Conservation (phyloP, 1,284 basidiomycete genomes). For the Hymenochaete sp. region DNA sequence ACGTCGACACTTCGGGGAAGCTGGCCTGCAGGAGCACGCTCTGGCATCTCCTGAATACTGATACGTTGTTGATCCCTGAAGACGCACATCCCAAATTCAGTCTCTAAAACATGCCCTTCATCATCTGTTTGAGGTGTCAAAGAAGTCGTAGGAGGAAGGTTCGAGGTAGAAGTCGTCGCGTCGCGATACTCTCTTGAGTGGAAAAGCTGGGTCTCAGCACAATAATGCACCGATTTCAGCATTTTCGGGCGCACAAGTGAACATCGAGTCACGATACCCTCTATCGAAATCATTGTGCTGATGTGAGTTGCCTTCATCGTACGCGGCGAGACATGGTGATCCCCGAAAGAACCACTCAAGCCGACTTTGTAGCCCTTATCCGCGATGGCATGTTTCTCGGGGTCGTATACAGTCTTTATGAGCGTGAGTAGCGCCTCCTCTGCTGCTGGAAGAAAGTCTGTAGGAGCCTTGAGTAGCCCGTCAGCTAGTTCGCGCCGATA, state of each 20-base stretch:
- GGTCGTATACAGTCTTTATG: constrained; percentile 69
- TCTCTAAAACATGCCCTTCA: constrained; percentile 79
- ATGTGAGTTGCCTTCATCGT: constrained; percentile 85
- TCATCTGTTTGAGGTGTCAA: constrained; percentile 89
- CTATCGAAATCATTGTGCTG: constrained; percentile 93
- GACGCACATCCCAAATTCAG: constrained; percentile 87
- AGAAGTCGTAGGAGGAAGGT: constrained; percentile 83
- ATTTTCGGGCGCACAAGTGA: constrained; percentile 98
- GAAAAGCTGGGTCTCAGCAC: constrained; percentile 78
- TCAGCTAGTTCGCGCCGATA: constrained; percentile 79
- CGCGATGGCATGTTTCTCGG: constrained; percentile 75
- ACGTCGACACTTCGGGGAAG: constrained; percentile 94
- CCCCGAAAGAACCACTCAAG: constrained; percentile 97
- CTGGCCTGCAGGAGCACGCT: constrained; percentile 95
- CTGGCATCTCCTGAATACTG: constrained; percentile 99
- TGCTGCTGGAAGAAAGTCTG: constrained; percentile 86
- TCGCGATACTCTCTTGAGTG: constrained; percentile 91
- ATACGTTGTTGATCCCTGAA: constrained; percentile 98
- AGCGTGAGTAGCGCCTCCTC: constrained; percentile 78
- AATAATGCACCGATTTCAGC: constrained; percentile 94
- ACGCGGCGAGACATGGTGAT: constrained; percentile 95
- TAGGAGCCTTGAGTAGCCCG: constrained; percentile 83
- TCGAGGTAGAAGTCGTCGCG: constrained; percentile 78
- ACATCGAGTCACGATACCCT: constrained; percentile 97
- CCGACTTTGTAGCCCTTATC: constrained; percentile 82